phyloP scores from a whole-genome alignment of 2,329 filamentous ascomycete genomes.

The Scedosporium boydii region DNA sequence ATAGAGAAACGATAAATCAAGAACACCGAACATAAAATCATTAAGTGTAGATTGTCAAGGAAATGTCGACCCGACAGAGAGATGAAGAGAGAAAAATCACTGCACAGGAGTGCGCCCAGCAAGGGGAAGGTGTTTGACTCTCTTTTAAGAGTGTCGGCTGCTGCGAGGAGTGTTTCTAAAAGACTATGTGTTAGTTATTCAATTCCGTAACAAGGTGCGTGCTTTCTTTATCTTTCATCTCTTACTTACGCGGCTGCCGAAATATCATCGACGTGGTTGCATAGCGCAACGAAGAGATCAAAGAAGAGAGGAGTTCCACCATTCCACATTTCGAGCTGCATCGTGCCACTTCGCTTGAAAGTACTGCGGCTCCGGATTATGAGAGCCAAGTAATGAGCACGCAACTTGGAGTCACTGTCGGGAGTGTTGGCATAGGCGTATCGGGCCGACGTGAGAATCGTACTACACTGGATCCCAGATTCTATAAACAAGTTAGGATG shows the following conservation, averaged over 20 bases:
- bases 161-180: slow-evolving; percentile 4
- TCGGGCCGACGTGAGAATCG: slow-evolving; percentile 83
- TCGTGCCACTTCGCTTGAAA: slow-evolving; percentile 96
- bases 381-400: slow-evolving; percentile 93
- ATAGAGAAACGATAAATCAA: neutral
- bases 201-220: neutral
- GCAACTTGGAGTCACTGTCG: slow-evolving; percentile 82
- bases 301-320: slow-evolving; percentile 90
- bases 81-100: neutral
- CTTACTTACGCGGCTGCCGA: slow-evolving; percentile 3
- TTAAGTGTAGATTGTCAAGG: neutral
- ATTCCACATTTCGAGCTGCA: slow-evolving; percentile 97
- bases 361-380: slow-evolving; percentile 96
- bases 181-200: neutral
- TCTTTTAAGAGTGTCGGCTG: slow-evolving; percentile 5
- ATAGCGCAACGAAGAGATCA: slow-evolving; percentile 96
- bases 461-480: slow-evolving; percentile 82
- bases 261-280: slow-evolving; percentile 95
- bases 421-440: slow-evolving; percentile 95
- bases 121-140: neutral
- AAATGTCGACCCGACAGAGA: neutral
- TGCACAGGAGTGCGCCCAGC: neutral
- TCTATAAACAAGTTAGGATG: slow-evolving; percentile 23
- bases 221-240: neutral
- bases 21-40: neutral